phyloP scores from a whole-genome alignment of 257 asterid genomes.

The Misopates orontium region DNA sequence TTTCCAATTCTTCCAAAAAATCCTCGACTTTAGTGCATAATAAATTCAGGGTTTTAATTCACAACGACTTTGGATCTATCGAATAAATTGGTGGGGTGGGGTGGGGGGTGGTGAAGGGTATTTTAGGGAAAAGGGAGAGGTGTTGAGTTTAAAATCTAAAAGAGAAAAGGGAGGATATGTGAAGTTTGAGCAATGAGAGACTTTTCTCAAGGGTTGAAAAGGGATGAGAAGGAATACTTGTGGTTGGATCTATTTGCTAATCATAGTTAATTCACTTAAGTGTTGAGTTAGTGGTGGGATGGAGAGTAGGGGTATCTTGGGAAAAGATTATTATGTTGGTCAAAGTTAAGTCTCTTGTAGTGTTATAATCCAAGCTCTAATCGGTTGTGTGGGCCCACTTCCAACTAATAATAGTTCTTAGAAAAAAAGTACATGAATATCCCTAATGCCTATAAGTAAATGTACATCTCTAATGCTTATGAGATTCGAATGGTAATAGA shows the following conservation, averaged over 20 bases:
- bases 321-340: too few species aligned
- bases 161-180: neutral
- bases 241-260: constrained; percentile 33
- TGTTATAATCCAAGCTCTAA: too few species aligned
- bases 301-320: too few species aligned
- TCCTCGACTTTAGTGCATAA: constrained; percentile 25
- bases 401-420: too few species aligned
- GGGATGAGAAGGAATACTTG: constrained; percentile 28
- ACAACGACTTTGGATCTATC: neutral
- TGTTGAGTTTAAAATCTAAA: neutral
- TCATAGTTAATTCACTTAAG: constrained; percentile 41
- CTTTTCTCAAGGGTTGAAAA: constrained; percentile 18
- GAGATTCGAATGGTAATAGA: too few species aligned
- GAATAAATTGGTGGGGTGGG: constrained; percentile 22
- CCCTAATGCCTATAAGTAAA: too few species aligned
- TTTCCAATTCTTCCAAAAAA: constrained; percentile 31
- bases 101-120: neutral
- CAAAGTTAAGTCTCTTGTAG: too few species aligned
- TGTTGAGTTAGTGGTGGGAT: too few species aligned
- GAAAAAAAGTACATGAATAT: too few species aligned
- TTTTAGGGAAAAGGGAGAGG: neutral
- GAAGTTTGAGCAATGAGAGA: neutral
- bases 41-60: neutral
- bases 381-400: too few species aligned
- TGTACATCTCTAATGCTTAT: too few species aligned